phyloP scores from a whole-genome alignment of 805 yeast genomes.

The Saccharomycopsis babjevae region DNA sequence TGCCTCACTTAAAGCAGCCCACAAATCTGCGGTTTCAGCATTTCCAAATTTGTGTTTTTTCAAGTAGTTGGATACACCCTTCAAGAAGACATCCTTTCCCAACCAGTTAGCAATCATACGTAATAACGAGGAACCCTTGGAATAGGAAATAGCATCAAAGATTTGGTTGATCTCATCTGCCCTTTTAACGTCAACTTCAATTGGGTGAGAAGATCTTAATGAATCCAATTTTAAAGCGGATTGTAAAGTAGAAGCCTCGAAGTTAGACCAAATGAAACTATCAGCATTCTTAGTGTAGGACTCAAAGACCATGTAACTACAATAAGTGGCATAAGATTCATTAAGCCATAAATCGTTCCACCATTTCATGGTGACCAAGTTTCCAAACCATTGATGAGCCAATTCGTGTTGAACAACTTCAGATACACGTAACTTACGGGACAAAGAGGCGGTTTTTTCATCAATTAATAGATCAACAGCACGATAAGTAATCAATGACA shows the following conservation, averaged over 20 bases:
- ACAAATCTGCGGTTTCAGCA: slow-evolving; percentile 65
- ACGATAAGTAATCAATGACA: slow-evolving; percentile 72
- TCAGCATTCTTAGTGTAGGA: slow-evolving; percentile 60
- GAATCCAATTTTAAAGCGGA: slow-evolving; percentile 67
- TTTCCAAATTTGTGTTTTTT: slow-evolving; percentile 70
- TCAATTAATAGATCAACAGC: slow-evolving; percentile 66
- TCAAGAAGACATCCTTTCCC: slow-evolving; percentile 66
- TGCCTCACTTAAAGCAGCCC: slow-evolving; percentile 62
- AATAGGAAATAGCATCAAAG: slow-evolving; percentile 75
- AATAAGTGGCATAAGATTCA: slow-evolving; percentile 71
- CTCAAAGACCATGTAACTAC: slow-evolving; percentile 73
- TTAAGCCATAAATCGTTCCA: slow-evolving; percentile 88
- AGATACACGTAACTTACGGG: slow-evolving; percentile 63
- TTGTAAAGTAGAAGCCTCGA: slow-evolving; percentile 69
- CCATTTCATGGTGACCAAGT: slow-evolving; percentile 85
- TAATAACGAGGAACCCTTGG: slow-evolving; percentile 70
- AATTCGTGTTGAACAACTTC: slow-evolving; percentile 83
- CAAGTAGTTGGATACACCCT: slow-evolving; percentile 71
- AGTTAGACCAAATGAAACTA: slow-evolving; percentile 83
- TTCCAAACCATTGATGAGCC: slow-evolving; percentile 91
- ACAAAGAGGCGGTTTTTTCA: slow-evolving; percentile 55
- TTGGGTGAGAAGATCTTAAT: slow-evolving; percentile 75
- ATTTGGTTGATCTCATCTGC: slow-evolving; percentile 79
- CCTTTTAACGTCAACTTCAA: slow-evolving; percentile 69
- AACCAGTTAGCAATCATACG: slow-evolving; percentile 75